Evolutionary conservation across 768 basidiomycete genomes (phyloP).

Genomic region (Dictyophora rubrovolvata): DNA sequence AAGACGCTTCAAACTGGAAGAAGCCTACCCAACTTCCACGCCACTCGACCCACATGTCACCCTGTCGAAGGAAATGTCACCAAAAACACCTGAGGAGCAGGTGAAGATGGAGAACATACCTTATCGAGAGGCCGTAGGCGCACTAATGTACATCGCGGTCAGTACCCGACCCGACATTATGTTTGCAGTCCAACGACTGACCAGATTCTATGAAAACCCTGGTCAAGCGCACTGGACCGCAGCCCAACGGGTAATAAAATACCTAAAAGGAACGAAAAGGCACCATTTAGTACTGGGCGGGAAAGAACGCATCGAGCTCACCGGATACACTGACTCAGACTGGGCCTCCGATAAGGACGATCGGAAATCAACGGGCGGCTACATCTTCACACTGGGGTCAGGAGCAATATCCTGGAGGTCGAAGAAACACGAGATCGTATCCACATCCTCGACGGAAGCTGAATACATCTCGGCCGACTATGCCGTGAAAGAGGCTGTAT

Average conservation of each 20-base stretch:
- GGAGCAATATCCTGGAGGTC: constrained; percentile 25
- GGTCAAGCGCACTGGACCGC: constrained; percentile 26
- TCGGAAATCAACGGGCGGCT: constrained; percentile 1
- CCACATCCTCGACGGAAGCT: constrained; percentile 26
- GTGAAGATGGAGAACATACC: no score
- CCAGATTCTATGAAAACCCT: constrained; percentile 26
- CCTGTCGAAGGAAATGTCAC: not conserved
- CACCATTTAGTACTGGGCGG: not conserved
- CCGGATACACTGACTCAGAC: constrained; percentile 16
- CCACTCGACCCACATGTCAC: no score
- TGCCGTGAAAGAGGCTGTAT: constrained; percentile 15
- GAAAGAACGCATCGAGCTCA: not conserved
- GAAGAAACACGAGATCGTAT: constrained; percentile 21
- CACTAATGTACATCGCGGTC: constrained; percentile 23
- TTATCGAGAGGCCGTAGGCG: constrained; percentile 22
- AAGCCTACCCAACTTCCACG: no score
- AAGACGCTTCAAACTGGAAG: no score
- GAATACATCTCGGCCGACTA: constrained; percentile 25
- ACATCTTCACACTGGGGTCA: constrained; percentile 17
- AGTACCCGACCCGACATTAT: constrained; percentile 24
- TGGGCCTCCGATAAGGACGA: constrained; percentile 5
- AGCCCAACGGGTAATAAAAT: constrained; percentile 30
- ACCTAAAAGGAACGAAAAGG: constrained; percentile 26
- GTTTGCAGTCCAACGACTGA: constrained; percentile 23
- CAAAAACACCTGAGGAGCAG: no score